phyloP scores from a whole-genome alignment of 179 eudicot genomes.

The Silene coronaria region DNA sequence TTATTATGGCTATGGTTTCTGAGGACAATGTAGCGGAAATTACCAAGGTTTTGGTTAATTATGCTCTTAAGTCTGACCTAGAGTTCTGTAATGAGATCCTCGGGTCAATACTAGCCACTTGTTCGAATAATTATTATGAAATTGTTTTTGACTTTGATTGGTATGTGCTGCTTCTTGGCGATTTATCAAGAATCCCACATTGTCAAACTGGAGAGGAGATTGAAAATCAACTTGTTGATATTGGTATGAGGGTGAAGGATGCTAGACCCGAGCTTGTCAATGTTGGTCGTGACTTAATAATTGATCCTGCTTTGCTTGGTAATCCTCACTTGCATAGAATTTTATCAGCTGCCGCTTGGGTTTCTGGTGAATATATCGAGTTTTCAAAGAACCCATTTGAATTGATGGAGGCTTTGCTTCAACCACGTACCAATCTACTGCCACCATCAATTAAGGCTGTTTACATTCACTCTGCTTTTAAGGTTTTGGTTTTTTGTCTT shows the following conservation, averaged over 20 bases:
- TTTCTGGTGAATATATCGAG: slow-evolving; percentile 79
- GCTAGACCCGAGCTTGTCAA: slow-evolving; percentile 72
- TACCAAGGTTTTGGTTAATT: slow-evolving; percentile 60
- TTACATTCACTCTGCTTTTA: slow-evolving; percentile 69
- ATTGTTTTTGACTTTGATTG: slow-evolving; percentile 76
- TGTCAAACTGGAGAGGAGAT: slow-evolving; percentile 84
- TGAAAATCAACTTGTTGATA: slow-evolving; percentile 79
- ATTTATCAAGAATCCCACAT: slow-evolving; percentile 72
- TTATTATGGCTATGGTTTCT: slow-evolving; percentile 80
- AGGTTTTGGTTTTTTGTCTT: slow-evolving; percentile 61
- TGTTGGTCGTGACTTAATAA: slow-evolving; percentile 66
- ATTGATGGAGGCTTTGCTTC: slow-evolving; percentile 75
- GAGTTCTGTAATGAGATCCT: slow-evolving; percentile 87
- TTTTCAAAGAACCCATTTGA: slow-evolving; percentile 71
- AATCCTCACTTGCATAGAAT: slow-evolving; percentile 68
- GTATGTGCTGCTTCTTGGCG: slow-evolving; percentile 82
- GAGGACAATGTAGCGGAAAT: slow-evolving; percentile 79
- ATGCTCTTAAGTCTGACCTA: slow-evolving; percentile 79
- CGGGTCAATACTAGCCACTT: slow-evolving; percentile 57
- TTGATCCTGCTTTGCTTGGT: slow-evolving; percentile 93
- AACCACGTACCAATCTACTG: slow-evolving; percentile 81
- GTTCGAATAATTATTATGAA: slow-evolving; percentile 68
- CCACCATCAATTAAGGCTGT: slow-evolving; percentile 66
- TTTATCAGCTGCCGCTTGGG: slow-evolving; percentile 82
- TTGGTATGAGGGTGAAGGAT: slow-evolving; percentile 93